Base-by-base conservation (phyloP, 2,329 filamentous ascomycete genomes). In the Achaetomium macrosporum region DNA sequence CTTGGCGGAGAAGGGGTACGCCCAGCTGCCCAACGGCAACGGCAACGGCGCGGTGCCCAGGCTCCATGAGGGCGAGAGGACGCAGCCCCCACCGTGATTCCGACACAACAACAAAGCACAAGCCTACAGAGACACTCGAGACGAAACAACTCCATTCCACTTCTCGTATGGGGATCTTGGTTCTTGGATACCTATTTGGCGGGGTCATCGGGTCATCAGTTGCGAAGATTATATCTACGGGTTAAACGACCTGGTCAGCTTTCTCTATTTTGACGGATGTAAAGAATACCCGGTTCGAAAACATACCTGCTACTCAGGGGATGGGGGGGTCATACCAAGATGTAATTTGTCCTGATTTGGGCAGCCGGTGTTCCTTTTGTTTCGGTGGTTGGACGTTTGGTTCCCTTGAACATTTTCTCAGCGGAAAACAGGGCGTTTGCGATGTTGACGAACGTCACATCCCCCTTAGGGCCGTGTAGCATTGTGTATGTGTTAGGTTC, bases 1-100 rank as follows among this genome's bases (percentile, higher is more conserved):
- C 11, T 12, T 60, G 31, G 60, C 59, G 3, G 64, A 65, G 50
- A 65, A 65, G 60, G 64, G 64, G 1, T 59, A 53, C 29, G 42
- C 42, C 7, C 46, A 48, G 5, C 15, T 55, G n/a, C 41, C 10
- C 10, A 59, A 59, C 42, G 55, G 51, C 17, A 57, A 61, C 30
- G 56, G 55, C 12, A 46, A 59, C 36, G 58, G 58, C 15, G 45
- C 36, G 25, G 25, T 17, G 20, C 46, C 47, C n/a, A 30, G 48
- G 36, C 29, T 20, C 10, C 30, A 30, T n/a, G 53, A 55, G 2
- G 49, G 36, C 7, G 53, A 51, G 13, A 15, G 53, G 31, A 19
- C 16, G 33, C 29, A 19, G 41, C 53, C 52, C 5, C 51, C 52
- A 10, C 52, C 47, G 3, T 49, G 31, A 37, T 45, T 35, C 10